phyloP scores from a whole-genome alignment of 2,329 filamentous ascomycete genomes.

The Aspergillus udagawae region DNA sequence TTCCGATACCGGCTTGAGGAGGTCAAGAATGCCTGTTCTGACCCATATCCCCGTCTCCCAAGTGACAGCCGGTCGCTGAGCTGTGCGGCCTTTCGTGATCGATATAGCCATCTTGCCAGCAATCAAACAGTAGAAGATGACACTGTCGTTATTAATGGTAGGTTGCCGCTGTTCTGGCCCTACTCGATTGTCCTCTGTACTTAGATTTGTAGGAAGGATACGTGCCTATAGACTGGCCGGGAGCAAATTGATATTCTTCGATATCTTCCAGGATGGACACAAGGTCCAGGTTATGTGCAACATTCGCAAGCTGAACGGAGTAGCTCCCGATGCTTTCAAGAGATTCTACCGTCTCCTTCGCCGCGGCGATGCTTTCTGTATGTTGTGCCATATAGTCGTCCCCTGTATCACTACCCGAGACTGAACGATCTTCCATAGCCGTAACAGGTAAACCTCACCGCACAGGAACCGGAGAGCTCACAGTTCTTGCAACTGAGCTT shows the following conservation, averaged over 20 bases:
- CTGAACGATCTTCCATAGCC: constrained; percentile 43
- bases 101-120: constrained; percentile 33
- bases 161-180: constrained; percentile 22
- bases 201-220: constrained; percentile 64
- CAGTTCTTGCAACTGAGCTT: constrained; percentile 63
- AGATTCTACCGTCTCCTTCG: constrained; percentile 63
- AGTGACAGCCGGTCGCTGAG: constrained; percentile 27
- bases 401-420: constrained; percentile 4
- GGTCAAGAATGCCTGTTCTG: constrained; percentile 29
- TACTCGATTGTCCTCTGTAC: constrained; percentile 25
- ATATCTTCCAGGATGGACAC: constrained; percentile 69
- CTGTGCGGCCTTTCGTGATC: constrained; percentile 34
- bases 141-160: constrained; percentile 42
- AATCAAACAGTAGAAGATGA: constrained; percentile 40
- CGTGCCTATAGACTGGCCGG: constrained; percentile 66
- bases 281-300: constrained; percentile 75
- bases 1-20: constrained; percentile 36
- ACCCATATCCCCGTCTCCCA: constrained; percentile 38
- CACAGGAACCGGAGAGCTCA: constrained; percentile 70
- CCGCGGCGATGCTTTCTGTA: constrained; percentile 80
- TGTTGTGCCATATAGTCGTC: constrained; percentile 34
- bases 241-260: constrained; percentile 78
- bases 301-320: constrained; percentile 44
- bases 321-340: constrained; percentile 48
- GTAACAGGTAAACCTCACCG: constrained; percentile 66